Base-by-base conservation (phyloP, 116 monocot genomes). In the Thalassia testudinum region DNA sequence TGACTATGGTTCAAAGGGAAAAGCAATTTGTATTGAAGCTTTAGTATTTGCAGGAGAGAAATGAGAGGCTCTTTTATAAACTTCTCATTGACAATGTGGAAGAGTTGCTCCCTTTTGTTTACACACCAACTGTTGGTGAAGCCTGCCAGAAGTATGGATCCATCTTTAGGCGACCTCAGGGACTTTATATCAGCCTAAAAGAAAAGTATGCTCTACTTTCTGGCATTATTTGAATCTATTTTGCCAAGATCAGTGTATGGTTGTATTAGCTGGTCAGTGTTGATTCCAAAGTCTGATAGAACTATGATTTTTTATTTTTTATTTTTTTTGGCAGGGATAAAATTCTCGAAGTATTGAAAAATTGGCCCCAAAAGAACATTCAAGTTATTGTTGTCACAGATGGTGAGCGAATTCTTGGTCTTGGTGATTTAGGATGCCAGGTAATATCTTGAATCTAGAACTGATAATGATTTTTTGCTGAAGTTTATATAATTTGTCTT, bases 111-210 rank as follows among this genome's bases (percentile, higher is more conserved):
- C 88, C 88, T 13, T 61, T 88, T 74, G 83, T 88, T 29, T 88
- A 88, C 54, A 88, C 88, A 38, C 88, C 88, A 18, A 88, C 88
- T 22, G 88, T 88, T 53, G 88, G 88, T 28, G 88, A 88, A 55
- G 88, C 88, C 40, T 88, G 88, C 64, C 87, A 88, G 71, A 88
- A 88, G 61, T 88, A 79, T 61, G 87, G 87, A 23, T 65, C 59
- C 64, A 88, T 88, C 47, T 80, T 79, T 57, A 72, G 70, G 57
- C 82, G 71, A 17, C 88, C 88, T 1, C 83, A 83, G 62, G 88
- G 88, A 21, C 76, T 88, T 37, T 88, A 77, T 49, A 77, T 82
- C 72, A 88, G 83, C 61, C 49, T 88, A 63, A 88, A 75, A 53
- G 88, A 88, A 38, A 88, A 83, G 88, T 88, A 64, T 40, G 80